Conservation (phyloP, 306 rosid genomes). For the Medicago lupulina region DNA sequence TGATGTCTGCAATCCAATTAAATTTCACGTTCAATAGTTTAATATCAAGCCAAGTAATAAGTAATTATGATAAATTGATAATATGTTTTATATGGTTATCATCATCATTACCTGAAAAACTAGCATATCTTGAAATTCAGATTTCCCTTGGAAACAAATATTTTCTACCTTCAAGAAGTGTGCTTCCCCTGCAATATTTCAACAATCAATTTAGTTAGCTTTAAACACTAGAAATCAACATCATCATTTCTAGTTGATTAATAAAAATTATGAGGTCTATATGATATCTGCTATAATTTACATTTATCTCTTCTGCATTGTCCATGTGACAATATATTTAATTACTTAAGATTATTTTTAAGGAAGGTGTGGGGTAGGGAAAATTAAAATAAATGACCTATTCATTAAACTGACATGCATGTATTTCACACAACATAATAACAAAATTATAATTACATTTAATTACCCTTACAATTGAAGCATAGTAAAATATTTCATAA, state of each 20-base stretch:
- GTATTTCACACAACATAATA: conserved; percentile 27
- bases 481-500: conserved; percentile 30
- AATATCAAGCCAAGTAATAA: conserved; percentile 6
- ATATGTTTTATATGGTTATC: not conserved
- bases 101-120: conserved; percentile 62
- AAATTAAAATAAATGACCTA: conserved; percentile 20
- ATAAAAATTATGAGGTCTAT: not conserved
- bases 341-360: conserved; percentile 30
- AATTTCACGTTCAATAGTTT: not conserved
- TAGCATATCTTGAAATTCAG: conserved; percentile 62
- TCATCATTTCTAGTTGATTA: not conserved
- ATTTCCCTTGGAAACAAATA: conserved; percentile 62
- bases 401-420: conserved; percentile 27
- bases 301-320: conserved; percentile 3
- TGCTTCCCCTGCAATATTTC: conserved; percentile 60
- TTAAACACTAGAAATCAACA: not conserved
- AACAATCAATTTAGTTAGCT: conserved; percentile 27
- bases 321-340: conserved; percentile 29
- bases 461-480: conserved; percentile 39
- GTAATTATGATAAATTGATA: not conserved
- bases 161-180: conserved; percentile 72
- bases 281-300: conserved; percentile 16
- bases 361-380: conserved; percentile 18
- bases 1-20: conserved; percentile 52
- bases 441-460: conserved; percentile 30